Evolutionary conservation across 2,329 filamentous ascomycete genomes (phyloP).

Genomic region (Colletotrichum lupini): DNA sequence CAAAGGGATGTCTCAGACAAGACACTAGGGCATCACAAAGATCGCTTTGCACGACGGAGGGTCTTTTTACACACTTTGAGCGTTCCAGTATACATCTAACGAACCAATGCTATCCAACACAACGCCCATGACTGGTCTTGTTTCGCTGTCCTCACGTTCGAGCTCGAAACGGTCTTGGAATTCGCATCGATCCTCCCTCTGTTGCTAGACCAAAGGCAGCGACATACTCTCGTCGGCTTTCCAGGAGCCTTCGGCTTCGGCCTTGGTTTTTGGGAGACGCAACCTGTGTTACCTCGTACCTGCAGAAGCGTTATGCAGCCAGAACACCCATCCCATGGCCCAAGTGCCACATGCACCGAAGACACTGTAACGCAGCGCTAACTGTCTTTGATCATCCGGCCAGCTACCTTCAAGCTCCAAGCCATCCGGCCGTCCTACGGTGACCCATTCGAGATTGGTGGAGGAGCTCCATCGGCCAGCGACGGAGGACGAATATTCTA

Average conservation of each 20-base stretch:
- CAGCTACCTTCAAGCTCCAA: slow-evolving; percentile 25
- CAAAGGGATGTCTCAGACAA: slow-evolving; percentile 34
- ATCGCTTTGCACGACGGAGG: slow-evolving; percentile 15
- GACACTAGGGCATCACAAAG: slow-evolving; percentile 17
- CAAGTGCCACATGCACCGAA: slow-evolving; percentile 31
- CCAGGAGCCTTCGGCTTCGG: slow-evolving; percentile 2
- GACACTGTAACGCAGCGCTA: slow-evolving; percentile 28
- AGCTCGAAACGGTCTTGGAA: slow-evolving; percentile 8
- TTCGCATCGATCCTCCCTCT: slow-evolving; percentile 19
- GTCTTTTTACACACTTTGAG: slow-evolving; percentile 9
- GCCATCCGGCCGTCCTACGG: slow-evolving; percentile 9
- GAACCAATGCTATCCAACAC: slow-evolving; percentile 4
- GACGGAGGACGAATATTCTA: background rate
- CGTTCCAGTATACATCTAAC: slow-evolving; percentile 20
- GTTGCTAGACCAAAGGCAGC: slow-evolving; percentile 5
- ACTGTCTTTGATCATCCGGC: slow-evolving; percentile 17
- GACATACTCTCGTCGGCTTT: background rate
- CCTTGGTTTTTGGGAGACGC: slow-evolving; percentile 1
- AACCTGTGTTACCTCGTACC: slow-evolving; percentile 38
- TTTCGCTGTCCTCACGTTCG: slow-evolving; percentile 1
- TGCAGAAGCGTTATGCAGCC: slow-evolving; percentile 40
- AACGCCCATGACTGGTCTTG: background rate
- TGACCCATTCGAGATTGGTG: slow-evolving; percentile 20
- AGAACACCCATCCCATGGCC: slow-evolving; percentile 9
- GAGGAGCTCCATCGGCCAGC: slow-evolving; percentile 15